Evolutionary conservation across 352 stramenopile genomes (phyloP).

Genomic region (Phytophthora citricola): DNA sequence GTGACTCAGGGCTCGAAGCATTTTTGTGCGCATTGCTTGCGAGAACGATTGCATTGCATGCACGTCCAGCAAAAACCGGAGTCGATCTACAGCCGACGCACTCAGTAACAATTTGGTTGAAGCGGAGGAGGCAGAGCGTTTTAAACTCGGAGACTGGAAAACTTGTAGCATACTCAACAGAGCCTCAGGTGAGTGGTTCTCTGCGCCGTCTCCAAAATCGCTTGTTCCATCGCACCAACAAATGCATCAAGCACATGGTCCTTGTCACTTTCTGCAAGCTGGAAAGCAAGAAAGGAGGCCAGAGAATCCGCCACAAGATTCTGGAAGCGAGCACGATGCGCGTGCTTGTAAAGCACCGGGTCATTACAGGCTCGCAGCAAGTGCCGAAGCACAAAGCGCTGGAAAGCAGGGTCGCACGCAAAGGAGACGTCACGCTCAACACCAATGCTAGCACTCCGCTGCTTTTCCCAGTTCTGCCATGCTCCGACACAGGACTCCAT

Average conservation of each 20-base stretch:
- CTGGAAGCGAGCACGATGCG: slow-evolving; percentile 48
- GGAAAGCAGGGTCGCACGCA: slow-evolving; percentile 48
- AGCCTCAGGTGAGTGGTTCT: slow-evolving; percentile 75
- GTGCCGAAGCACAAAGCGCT: slow-evolving; percentile 57
- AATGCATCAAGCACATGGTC: slow-evolving; percentile 31
- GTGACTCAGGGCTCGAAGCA: slow-evolving; percentile 53
- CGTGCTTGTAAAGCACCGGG: slow-evolving; percentile 77
- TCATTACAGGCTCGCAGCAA: slow-evolving; percentile 72
- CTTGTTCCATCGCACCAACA: slow-evolving; percentile 46
- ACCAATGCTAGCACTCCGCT: background rate
- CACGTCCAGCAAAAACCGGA: slow-evolving; percentile 78
- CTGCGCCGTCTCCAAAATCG: slow-evolving; percentile 54
- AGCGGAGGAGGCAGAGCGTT: slow-evolving; percentile 2
- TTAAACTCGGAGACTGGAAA: slow-evolving; percentile 49
- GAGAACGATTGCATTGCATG: slow-evolving; percentile 82
- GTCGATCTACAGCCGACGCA: slow-evolving; percentile 44
- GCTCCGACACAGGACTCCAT: slow-evolving; percentile 50
- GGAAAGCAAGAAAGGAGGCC: slow-evolving; percentile 45
- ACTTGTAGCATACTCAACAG: slow-evolving; percentile 71
- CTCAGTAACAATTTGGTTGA: slow-evolving; percentile 32
- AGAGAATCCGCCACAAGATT: slow-evolving; percentile 43
- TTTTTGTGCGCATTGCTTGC: slow-evolving; percentile 61
- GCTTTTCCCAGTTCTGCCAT: slow-evolving; percentile 25
- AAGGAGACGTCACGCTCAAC: slow-evolving; percentile 46
- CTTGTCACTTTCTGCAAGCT: slow-evolving; percentile 26